Conservation (phyloP, 1,139 yeast genomes). For the Zygoascus sp. region DNA sequence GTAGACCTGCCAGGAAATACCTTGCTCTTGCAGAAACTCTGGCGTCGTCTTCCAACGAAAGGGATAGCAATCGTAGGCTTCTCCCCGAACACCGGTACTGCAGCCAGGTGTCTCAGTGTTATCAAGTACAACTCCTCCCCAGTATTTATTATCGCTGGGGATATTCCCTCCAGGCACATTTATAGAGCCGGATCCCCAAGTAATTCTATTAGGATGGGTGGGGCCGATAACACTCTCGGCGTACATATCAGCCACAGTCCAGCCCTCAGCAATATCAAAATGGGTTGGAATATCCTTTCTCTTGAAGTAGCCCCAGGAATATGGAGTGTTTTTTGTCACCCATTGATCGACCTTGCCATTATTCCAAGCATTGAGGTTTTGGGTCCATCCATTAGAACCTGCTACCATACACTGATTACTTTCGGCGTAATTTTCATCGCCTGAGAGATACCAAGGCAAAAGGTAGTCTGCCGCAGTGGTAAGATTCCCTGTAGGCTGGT, state of each 20-base stretch:
- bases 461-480: conserved; percentile 9
- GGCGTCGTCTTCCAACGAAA: conserved; percentile 26
- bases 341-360: conserved; percentile 24
- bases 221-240: conserved; percentile 29
- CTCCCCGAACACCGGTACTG: conserved; percentile 1
- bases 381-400: conserved; percentile 28
- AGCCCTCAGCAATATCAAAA: conserved; percentile 25
- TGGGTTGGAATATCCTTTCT: conserved; percentile 26
- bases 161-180: conserved; percentile 19
- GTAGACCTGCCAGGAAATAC: conserved; percentile 25
- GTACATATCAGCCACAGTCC: conserved; percentile 30
- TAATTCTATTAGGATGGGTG: conserved; percentile 28
- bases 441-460: conserved; percentile 21
- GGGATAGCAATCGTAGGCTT: conserved; percentile 21
- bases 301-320: conserved; percentile 25
- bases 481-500: conserved; percentile 16
- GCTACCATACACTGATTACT: conserved; percentile 25
- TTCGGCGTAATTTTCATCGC: conserved; percentile 19
- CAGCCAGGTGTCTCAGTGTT: conserved; percentile 25
- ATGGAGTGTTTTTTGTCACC: conserved; percentile 26
- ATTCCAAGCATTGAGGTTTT: conserved; percentile 28
- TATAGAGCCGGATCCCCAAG: conserved; percentile 28
- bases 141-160: conserved; percentile 10
- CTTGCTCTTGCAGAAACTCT: conserved; percentile 20
- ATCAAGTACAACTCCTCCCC: conserved; percentile 27